Percentiles rank a stretch among this genome's conserved stretches.
Conservation (phyloP, 1,284 basidiomycete species). For the Caloboletus inedulis region DNA sequence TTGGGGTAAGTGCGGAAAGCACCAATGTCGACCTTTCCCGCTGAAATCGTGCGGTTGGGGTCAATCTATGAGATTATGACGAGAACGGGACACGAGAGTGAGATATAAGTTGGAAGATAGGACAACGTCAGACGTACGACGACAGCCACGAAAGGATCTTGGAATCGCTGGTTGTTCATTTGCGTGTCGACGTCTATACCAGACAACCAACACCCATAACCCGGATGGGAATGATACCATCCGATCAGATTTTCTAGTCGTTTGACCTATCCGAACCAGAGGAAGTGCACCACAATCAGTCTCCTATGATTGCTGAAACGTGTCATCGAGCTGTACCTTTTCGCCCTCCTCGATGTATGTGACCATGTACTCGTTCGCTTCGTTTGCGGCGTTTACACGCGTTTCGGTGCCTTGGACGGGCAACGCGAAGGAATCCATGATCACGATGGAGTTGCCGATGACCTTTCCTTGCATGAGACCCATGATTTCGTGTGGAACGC, state of each 20-base stretch:
- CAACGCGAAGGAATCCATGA: constrained; percentile 95
- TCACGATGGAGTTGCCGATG: constrained; percentile 79
- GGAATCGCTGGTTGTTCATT: constrained; percentile 89
- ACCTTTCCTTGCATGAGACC: constrained; percentile 99
- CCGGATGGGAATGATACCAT: constrained; percentile 99
- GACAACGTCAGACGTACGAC: constrained; percentile 62
- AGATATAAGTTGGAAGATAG: neutral
- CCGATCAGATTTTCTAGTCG: constrained; percentile 88
- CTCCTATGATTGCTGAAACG: neutral
- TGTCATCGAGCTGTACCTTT: constrained; percentile 47
- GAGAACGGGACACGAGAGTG: neutral
- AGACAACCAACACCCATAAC: constrained; percentile 96
- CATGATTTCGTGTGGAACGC: constrained; percentile 98
- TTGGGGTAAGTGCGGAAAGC: constrained; percentile 97
- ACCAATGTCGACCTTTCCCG: constrained; percentile 97
- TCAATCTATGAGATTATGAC: constrained; percentile 69
- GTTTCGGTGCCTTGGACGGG: constrained; percentile 99
- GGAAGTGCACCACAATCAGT: neutral
- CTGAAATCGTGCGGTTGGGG: constrained; percentile 96
- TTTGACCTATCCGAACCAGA: constrained; percentile 53
- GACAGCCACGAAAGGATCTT: constrained; percentile 96
- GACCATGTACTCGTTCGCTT: constrained; percentile 99
- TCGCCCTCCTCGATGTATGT: constrained; percentile 81
- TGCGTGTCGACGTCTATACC: constrained; percentile 97
- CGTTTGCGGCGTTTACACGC: constrained; percentile 92